Evolutionary conservation across 768 basidiomycete genomes (phyloP), one percentile per base, ranked within the genome.

Genomic region (Agrocybe pediades): DNA sequence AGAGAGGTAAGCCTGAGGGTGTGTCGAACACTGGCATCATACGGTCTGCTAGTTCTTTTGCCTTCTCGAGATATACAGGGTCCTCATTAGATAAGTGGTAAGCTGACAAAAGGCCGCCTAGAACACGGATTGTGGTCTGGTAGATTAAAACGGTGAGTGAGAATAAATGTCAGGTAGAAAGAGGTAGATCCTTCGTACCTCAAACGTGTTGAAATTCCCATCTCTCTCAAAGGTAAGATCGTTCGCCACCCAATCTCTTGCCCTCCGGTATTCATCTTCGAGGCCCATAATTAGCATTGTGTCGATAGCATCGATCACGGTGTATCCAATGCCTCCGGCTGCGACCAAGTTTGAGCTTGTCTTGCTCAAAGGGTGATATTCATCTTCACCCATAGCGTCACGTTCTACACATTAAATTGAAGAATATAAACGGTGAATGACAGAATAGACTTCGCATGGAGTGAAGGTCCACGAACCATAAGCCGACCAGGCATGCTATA

Each of bases 351-450:
- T 95, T 7, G 84, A 79, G 1, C 96, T 95, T 16, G 68, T 74
- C 54, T 79, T 80, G 27, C 81, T 79, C 21, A 98, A 77, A 0
- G 96, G 95, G 62, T 95, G 91, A 62, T 94, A 97, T 65, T 96
- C 92, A 72, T 98, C 95, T 48, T 79, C 78, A 3, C 95, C 95
- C 85, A 94, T 95, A 6, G 95, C 95, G 65, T 97, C 87, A 56
- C 85, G 76, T 73, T 95, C 94, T 94, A 73, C 30, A 51, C 24
- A 7, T 52, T 40, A 3, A 6, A 36, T 15, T n/a, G 25, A 49
- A 29, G 2, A 17, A 27, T n/a, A 39, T 9, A 47, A 39, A 53
- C 21, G 41, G 16, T 40, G 45, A 26, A 52, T 24, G 9, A 41
- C 9, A 16, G 19, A 24, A 25, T 9, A 20, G 27, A 20, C 23